A percentile compares a stretch with the other conserved stretches of the same genome.
These are phyloP conservation scores for Petrea volubilis DNA, from an alignment of 257 asterid genomes.

Conservation along the genomic window DNA sequence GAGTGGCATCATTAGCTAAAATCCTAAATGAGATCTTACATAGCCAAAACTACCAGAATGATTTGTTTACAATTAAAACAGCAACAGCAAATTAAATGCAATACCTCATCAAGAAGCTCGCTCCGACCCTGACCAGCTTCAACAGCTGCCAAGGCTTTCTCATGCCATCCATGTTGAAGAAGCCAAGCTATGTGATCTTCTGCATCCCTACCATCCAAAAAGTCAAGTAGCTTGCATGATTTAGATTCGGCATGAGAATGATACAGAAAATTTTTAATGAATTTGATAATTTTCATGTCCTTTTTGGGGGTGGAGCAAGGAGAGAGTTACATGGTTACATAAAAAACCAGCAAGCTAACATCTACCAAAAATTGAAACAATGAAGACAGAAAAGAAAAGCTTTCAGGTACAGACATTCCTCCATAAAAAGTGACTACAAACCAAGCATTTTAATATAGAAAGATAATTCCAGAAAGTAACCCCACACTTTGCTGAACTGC, in stretches of 20 bases:
- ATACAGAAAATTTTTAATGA: conserved; percentile 11
- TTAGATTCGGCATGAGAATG: conserved; percentile 13
- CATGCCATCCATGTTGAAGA: conserved; percentile 93
- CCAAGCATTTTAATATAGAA: neutral
- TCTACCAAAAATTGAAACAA: conserved; percentile 16
- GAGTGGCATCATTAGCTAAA: conserved; percentile 7
- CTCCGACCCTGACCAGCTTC: conserved; percentile 96
- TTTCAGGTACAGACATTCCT: conserved; percentile 3
- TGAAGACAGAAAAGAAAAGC: neutral
- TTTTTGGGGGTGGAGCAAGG: conserved; percentile 5
- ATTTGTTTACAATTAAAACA: neutral
- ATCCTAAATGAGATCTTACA: neutral
- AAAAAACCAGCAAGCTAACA: neutral
- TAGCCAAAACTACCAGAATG: neutral
- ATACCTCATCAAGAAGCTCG: conserved; percentile 96
- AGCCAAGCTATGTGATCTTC: conserved; percentile 99
- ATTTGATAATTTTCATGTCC: conserved; percentile 3
- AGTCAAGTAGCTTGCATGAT: conserved; percentile 18
- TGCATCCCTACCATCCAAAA: conserved; percentile 70
- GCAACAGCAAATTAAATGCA: conserved; percentile 15
- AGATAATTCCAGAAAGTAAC: conserved; percentile 9
- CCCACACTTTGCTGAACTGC: neutral
- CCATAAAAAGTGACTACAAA: conserved; percentile 1
- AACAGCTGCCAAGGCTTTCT: conserved; percentile 95
- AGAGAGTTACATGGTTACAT: conserved; percentile 12